phyloP scores from a whole-genome alignment of 768 basidiomycete genomes.

The Rickenella mellea region DNA sequence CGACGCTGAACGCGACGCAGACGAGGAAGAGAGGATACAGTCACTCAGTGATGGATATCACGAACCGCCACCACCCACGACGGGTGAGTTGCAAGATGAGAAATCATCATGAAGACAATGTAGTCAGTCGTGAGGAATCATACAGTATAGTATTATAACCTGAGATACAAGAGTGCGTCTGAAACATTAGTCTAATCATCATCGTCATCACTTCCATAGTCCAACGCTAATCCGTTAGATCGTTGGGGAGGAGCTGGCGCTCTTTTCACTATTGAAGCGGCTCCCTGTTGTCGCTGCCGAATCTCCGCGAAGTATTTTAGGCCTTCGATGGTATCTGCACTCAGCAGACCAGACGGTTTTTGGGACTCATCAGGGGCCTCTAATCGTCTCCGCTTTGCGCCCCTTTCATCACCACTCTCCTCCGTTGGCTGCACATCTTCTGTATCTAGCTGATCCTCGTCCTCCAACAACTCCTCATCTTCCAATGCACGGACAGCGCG shows the following conservation, averaged over 20 bases:
- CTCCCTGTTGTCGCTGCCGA: slow-evolving; percentile 50
- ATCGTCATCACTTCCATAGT: slow-evolving; percentile 74
- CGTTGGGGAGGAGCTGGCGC: slow-evolving; percentile 21
- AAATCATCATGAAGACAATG: too few species aligned
- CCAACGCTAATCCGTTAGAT: slow-evolving; percentile 49
- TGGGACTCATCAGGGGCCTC: slow-evolving; percentile 18
- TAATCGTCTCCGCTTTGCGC: slow-evolving; percentile 25
- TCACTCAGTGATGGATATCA: slow-evolving; percentile 22
- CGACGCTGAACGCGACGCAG: slow-evolving; percentile 48
- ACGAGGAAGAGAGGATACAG: slow-evolving; percentile 44
- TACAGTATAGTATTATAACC: too few species aligned
- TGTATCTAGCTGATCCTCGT: slow-evolving; percentile 27
- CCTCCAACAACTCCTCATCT: slow-evolving; percentile 50
- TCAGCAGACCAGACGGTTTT: slow-evolving; percentile 54
- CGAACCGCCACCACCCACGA: background rate
- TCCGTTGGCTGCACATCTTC: slow-evolving; percentile 25
- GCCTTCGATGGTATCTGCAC: slow-evolving; percentile 78
- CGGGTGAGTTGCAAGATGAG: too few species aligned
- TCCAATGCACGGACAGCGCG: slow-evolving; percentile 80
- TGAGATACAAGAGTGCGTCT: background rate
- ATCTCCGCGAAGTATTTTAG: slow-evolving; percentile 89
- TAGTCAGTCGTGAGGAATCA: too few species aligned
- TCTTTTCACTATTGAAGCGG: slow-evolving; percentile 17
- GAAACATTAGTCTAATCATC: slow-evolving; percentile 14
- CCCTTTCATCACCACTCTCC: slow-evolving; percentile 24